Evolutionary conservation across 1,284 basidiomycete genomes (phyloP).

Genomic region (Cutaneotrichosporon sp.): DNA sequence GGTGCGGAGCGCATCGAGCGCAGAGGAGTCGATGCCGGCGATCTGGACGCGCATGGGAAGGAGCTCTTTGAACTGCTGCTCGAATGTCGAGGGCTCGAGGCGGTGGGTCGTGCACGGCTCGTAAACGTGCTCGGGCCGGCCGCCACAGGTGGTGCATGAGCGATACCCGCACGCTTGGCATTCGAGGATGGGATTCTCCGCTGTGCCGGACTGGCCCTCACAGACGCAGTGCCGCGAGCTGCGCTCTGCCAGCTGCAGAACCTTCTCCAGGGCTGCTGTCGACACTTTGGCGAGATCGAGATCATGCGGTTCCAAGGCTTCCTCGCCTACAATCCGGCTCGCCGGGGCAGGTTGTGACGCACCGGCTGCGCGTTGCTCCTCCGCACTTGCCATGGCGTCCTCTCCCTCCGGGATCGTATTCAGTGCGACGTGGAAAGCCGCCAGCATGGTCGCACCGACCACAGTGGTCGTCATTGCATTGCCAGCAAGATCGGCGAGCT

Average conservation of each 20-base stretch:
- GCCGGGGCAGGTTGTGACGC: constrained; percentile 54
- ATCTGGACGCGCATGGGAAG: constrained; percentile 84
- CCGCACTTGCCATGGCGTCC: constrained; percentile 60
- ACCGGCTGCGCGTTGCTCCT: constrained; percentile 49
- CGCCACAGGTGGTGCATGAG: constrained; percentile 82
- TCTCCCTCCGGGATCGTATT: constrained; percentile 64
- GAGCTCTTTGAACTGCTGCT: constrained; percentile 70
- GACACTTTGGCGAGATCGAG: constrained; percentile 68
- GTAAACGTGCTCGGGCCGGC: constrained; percentile 83
- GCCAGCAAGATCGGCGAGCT: constrained; percentile 89
- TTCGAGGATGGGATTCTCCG: constrained; percentile 66
- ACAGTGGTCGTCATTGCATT: constrained; percentile 98
- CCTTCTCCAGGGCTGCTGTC: constrained; percentile 58
- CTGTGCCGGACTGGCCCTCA: constrained; percentile 81
- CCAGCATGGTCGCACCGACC: constrained; percentile 84
- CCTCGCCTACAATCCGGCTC: constrained; percentile 68
- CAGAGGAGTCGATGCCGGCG: constrained; percentile 58
- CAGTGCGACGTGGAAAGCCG: constrained; percentile 70
- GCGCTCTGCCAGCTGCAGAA: constrained; percentile 67
- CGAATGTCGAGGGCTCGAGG: constrained; percentile 70
- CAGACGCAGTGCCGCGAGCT: constrained; percentile 82
- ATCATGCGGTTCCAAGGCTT: constrained; percentile 63
- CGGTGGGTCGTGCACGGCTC: constrained; percentile 39
- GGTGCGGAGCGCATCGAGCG: constrained; percentile 52
- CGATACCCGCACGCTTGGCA: constrained; percentile 77